Percentiles rank a stretch among this genome's conserved stretches.
Evolutionary conservation across 2,329 filamentous ascomycete genomes (phyloP).

Genomic region (Xylaria sp.): DNA sequence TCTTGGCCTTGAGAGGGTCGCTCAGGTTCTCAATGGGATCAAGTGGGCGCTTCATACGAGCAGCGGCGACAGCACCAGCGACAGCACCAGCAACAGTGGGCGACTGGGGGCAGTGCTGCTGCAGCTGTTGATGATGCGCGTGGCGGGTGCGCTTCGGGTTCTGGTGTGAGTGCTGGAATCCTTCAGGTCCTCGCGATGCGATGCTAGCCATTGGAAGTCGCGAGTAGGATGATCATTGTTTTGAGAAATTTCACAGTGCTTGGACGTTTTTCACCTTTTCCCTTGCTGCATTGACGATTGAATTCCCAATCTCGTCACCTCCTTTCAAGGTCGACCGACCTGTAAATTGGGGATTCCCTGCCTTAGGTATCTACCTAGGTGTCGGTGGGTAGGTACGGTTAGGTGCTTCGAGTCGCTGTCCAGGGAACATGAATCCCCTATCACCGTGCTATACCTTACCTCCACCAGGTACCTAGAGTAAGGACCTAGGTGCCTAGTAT

Average conservation of each 20-base stretch:
- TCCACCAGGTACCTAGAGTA: not conserved
- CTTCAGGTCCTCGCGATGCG: constrained; percentile 38
- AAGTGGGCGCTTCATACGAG: constrained; percentile 56
- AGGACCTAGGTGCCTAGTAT: not conserved
- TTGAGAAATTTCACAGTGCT: not conserved
- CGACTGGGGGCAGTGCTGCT: constrained; percentile 26
- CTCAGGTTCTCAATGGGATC: constrained; percentile 52
- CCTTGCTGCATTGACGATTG: constrained; percentile 20
- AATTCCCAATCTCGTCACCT: constrained; percentile 18
- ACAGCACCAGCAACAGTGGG: too few species aligned
- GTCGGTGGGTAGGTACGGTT: too few species aligned
- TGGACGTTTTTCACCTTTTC: constrained; percentile 1
- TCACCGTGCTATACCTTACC: not conserved
- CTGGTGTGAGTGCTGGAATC: constrained; percentile 32
- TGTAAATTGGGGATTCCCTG: constrained; percentile 23
- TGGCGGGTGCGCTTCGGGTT: constrained; percentile 27
- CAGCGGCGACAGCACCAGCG: constrained; percentile 42
- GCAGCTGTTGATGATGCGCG: constrained; percentile 5
- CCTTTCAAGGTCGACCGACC: constrained; percentile 26
- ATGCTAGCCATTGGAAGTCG: constrained; percentile 36
- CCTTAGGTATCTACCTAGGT: too few species aligned
- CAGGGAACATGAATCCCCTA: constrained; percentile 1
- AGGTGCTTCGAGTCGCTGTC: constrained; percentile 12
- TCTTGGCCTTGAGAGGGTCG: constrained; percentile 54
- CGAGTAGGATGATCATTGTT: constrained; percentile 5